Evolutionary conservation across 2,329 filamentous ascomycete species (phyloP), one percentile per base, ranked within the genome.

Genomic region (Exserohilum rostratum): DNA sequence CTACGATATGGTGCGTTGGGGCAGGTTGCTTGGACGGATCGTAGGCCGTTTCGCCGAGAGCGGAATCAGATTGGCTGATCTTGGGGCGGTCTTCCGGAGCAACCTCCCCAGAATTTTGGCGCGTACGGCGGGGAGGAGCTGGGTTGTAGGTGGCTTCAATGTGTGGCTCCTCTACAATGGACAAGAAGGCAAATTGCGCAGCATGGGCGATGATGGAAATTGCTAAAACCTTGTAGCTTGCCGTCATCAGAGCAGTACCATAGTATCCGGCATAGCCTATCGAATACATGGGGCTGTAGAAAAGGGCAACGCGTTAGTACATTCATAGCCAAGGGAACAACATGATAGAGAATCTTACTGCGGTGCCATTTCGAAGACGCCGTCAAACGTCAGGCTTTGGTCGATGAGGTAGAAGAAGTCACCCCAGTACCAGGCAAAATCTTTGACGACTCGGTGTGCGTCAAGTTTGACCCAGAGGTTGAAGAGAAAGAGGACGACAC

Each of bases 351-450:
- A 39, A 22, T 60, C 57, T 60, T 55, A 60, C 55, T 64, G 95
- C 29, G 95, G 95, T 17, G 95, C 95, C 88, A 99, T 96, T 79
- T 99, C 95, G 74, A 98, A 99, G 60, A 99, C 95, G 52, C 95
- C 95, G 72, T 99, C 95, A 76, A 99, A 99, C 45, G 93, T 98
- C 74, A 99, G 82, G 72, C 96, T 91, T 78, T 98, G 93, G 77
- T 99, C 95, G 75, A 99, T 91, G 70, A 99, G 87, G 78, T 92
- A 99, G 82, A 98, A 99, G 79, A 98, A 98, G 77, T 99, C 95
- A 58, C 95, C 95, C 95, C 95, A 99, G 78, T 98, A 99, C 95
- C 95, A 99, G 25, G 95, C 95, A 79, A 93, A 99, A 77, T 99
- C 95, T 77, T 98, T 98, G 72, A 99, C 95, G 45, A 99, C 95